Percentiles rank a stretch among this genome's conserved stretches.
phyloP scores from a whole-genome alignment of 2,329 filamentous ascomycete species.

The Colletotrichum lindemuthianum region DNA sequence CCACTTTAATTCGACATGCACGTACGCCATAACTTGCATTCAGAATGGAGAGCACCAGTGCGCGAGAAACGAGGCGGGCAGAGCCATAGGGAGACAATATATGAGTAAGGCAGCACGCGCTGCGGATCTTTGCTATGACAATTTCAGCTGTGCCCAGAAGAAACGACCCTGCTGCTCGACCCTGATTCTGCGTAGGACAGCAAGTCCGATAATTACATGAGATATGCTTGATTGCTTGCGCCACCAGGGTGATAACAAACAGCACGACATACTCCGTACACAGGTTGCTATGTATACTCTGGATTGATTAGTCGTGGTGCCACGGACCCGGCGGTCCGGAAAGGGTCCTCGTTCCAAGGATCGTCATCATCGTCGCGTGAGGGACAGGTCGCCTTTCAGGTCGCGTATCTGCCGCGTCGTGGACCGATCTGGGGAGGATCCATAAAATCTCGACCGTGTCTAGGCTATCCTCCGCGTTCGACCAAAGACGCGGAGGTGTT shows the following conservation, averaged over 20 bases:
- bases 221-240: constrained; percentile 12
- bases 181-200: constrained; percentile 3
- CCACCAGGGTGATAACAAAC: constrained; percentile 3
- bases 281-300: constrained; percentile 14
- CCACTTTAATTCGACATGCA: constrained; percentile 26
- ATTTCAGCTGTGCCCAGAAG: neutral
- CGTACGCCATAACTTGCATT: constrained; percentile 19
- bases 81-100: constrained; percentile 1
- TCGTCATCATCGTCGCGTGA: constrained; percentile 28
- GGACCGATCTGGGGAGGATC: constrained; percentile 19
- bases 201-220: constrained; percentile 24
- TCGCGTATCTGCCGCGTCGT: constrained; percentile 31
- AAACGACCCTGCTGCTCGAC: constrained; percentile 7
- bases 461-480: constrained; percentile 4
- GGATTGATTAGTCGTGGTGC: constrained; percentile 16
- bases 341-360: constrained; percentile 6
- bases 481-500: constrained; percentile 1
- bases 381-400: constrained; percentile 13
- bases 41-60: constrained; percentile 13
- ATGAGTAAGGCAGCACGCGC: constrained; percentile 3
- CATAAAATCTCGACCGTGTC: constrained; percentile 19
- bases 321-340: constrained; percentile 31
- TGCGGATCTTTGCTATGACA: constrained; percentile 17
- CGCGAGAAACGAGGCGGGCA: constrained; percentile 15
- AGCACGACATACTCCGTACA: neutral